Evolutionary conservation across 192 early-diverging fungal genomes (phyloP).

Genomic region (Coemansia aciculifera): DNA sequence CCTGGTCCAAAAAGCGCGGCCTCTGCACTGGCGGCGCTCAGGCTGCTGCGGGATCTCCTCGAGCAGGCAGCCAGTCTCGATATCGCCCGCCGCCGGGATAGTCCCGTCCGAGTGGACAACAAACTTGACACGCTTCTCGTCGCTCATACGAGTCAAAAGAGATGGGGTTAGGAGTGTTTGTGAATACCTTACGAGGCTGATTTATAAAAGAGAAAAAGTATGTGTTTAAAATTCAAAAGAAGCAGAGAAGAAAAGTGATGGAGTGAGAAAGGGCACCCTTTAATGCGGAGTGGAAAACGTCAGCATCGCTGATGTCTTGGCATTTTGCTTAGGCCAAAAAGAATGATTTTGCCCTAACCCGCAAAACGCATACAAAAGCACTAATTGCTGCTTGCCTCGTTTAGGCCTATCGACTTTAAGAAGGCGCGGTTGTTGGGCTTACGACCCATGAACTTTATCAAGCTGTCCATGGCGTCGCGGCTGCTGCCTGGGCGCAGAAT

Average conservation of each 20-base stretch:
- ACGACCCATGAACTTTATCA: conserved; percentile 72
- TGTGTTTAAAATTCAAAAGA: not conserved
- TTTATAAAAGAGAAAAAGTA: not conserved
- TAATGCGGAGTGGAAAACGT: not conserved
- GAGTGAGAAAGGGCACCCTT: not conserved
- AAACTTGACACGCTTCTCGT: conserved; percentile 40
- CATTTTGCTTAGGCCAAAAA: not conserved
- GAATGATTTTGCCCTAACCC: not conserved
- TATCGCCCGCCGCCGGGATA: conserved; percentile 25
- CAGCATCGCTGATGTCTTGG: not conserved
- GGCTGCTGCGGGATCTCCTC: conserved; percentile 17
- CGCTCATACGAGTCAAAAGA: conserved; percentile 27
- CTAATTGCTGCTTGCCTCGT: not conserved
- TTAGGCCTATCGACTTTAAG: conserved; percentile 68
- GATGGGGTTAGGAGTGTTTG: not conserved
- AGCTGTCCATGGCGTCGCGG: conserved; percentile 63
- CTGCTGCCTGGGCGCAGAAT: conserved; percentile 74
- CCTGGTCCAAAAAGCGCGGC: not conserved
- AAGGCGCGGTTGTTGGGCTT: conserved; percentile 80
- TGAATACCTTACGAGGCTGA: not conserved
- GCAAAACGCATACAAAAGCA: not conserved
- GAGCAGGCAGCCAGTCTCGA: conserved; percentile 29
- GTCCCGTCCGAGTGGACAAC: conserved; percentile 28
- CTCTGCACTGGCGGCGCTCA: conserved; percentile 10
- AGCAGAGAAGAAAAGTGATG: not conserved